Conservation (phyloP, 1,284 basidiomycete genomes). For the Takashimella tepidaria region DNA sequence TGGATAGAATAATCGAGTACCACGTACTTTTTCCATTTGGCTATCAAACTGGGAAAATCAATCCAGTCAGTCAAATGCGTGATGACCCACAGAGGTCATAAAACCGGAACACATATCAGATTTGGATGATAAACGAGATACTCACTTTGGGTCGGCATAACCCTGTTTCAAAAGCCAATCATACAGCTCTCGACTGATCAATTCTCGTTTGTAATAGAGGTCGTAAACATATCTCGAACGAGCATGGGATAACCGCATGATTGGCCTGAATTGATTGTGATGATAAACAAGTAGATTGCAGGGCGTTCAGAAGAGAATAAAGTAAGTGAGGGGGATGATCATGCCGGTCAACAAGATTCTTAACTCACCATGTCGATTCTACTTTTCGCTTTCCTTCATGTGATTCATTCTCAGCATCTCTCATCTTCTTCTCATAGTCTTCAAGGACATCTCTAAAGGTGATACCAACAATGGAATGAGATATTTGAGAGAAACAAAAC, state of each 20-base stretch:
- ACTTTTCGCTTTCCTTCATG: slow-evolving; percentile 97
- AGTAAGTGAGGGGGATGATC: not conserved
- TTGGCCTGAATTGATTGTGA: slow-evolving; percentile 55
- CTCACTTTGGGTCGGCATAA: slow-evolving; percentile 95
- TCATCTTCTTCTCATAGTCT: slow-evolving; percentile 94
- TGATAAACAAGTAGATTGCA: too few relatives aligned
- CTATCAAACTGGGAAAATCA: slow-evolving; percentile 68
- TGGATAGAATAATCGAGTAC: not conserved
- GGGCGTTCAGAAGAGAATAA: too few relatives aligned
- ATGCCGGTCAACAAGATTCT: not conserved
- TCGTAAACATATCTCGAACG: slow-evolving; percentile 97
- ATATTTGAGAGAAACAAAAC: not conserved
- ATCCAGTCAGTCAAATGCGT: too few relatives aligned
- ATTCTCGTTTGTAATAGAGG: slow-evolving; percentile 96
- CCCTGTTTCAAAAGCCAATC: slow-evolving; percentile 98
- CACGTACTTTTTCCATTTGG: slow-evolving; percentile 90
- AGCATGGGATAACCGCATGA: slow-evolving; percentile 95
- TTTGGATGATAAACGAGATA: too few relatives aligned
- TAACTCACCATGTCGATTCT: slow-evolving; percentile 77
- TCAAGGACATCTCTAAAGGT: slow-evolving; percentile 69
- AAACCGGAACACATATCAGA: too few relatives aligned
- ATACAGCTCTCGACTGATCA: slow-evolving; percentile 87
- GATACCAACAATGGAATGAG: not conserved
- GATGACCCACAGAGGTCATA: not conserved
- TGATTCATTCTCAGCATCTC: slow-evolving; percentile 93